Conservation (phyloP, 2,329 filamentous ascomycete species). For the Aspergillus ibericus region DNA sequence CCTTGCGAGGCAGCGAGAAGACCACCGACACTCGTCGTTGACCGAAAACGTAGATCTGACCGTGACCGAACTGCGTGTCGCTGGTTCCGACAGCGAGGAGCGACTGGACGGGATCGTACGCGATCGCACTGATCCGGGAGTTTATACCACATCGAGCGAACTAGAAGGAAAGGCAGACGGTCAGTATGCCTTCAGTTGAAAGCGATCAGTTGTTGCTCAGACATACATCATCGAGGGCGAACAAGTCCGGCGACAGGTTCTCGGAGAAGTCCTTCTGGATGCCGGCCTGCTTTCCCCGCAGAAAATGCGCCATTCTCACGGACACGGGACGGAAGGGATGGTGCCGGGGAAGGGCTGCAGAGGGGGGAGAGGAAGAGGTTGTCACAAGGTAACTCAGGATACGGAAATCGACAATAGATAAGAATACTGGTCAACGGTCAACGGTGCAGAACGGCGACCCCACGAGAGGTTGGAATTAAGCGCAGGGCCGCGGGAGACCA, state of each 20-base stretch:
- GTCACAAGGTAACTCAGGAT: constrained; percentile 10
- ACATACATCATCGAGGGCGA: constrained; percentile 75
- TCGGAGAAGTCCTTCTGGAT: constrained; percentile 88
- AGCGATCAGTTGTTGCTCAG: background rate
- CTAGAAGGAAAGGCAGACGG: constrained; percentile 30
- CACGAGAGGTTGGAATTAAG: constrained; percentile 3
- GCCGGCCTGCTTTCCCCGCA: constrained; percentile 90
- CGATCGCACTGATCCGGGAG: constrained; percentile 72
- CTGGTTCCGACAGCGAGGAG: constrained; percentile 88
- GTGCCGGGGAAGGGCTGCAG: constrained; percentile 13
- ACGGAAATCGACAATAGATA: too few relatives aligned
- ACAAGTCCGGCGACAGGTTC: constrained; percentile 73
- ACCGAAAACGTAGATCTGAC: constrained; percentile 87
- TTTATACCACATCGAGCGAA: constrained; percentile 78
- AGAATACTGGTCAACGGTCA: background rate
- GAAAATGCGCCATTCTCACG: constrained; percentile 73
- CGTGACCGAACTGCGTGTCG: constrained; percentile 79
- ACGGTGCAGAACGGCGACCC: constrained; percentile 15
- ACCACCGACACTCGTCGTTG: constrained; percentile 75
- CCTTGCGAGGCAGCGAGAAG: constrained; percentile 68
- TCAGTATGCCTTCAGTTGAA: too few relatives aligned
- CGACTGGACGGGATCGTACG: constrained; percentile 92
- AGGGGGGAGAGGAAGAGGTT: constrained; percentile 18
- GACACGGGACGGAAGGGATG: constrained; percentile 7
- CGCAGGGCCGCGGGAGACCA: background rate